phyloP scores from a whole-genome alignment of 2,329 filamentous ascomycete species.

The Cordyceps pruinosa region DNA sequence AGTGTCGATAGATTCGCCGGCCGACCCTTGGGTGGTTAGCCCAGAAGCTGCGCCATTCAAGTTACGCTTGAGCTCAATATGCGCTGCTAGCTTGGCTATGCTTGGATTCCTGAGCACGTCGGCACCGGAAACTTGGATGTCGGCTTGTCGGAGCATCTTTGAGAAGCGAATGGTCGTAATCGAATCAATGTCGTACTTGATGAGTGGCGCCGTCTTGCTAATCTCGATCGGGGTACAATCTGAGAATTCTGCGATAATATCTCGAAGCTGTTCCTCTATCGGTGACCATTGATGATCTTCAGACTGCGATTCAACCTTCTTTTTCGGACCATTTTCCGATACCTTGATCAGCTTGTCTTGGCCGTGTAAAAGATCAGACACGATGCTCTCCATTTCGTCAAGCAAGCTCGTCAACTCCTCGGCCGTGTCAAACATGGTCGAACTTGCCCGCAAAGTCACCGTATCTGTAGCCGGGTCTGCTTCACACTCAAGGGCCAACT shows the following conservation, averaged over 20 bases:
- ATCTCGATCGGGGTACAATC: conserved; percentile 16
- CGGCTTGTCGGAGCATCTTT: conserved; percentile 22
- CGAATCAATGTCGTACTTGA: conserved; percentile 26
- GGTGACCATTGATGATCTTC: not conserved
- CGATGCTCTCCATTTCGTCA: not conserved
- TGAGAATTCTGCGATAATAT: not conserved
- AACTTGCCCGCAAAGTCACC: not conserved
- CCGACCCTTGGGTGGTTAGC: not conserved
- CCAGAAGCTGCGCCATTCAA: not conserved
- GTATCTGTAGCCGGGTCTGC: not conserved
- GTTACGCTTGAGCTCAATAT: not conserved
- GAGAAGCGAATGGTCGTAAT: conserved; percentile 28
- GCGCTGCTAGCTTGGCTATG: conserved; percentile 19
- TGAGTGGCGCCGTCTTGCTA: conserved; percentile 25
- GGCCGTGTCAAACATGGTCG: not conserved
- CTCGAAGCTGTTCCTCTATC: not conserved
- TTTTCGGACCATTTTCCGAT: not conserved
- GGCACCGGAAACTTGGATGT: conserved; percentile 24
- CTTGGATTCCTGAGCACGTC: conserved; percentile 28
- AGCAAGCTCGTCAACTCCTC: not conserved
- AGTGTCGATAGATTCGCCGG: not conserved
- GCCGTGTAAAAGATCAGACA: not conserved
- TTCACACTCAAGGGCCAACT: not conserved
- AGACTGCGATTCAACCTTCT: not conserved
- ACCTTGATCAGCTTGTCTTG: not conserved